These are phyloP conservation scores for Colletotrichum sp. DNA, from an alignment of 2,329 filamentous ascomycete species.

Conservation along the genomic window DNA sequence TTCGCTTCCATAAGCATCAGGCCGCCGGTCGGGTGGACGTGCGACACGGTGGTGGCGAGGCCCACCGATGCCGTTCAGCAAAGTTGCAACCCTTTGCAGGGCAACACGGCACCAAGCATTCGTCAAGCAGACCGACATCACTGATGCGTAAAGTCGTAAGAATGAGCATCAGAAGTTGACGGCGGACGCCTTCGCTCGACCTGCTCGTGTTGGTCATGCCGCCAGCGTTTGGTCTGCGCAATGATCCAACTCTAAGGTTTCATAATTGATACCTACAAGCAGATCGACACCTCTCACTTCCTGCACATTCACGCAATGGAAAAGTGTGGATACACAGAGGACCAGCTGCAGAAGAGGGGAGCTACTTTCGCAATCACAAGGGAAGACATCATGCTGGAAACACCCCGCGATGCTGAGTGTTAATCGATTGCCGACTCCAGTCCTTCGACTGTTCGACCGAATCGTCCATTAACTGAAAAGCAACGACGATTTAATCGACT, in stretches of 20 bases:
- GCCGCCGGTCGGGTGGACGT: neutral
- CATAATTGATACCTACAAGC: neutral
- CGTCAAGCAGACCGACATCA: neutral
- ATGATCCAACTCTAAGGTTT: neutral
- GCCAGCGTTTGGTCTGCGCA: neutral
- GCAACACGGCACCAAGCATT: neutral
- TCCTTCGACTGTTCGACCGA: neutral
- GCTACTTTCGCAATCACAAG: neutral
- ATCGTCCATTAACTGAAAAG: fast-evolving
- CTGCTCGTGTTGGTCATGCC: neutral
- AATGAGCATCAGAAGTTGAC: neutral
- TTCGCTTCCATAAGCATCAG: neutral
- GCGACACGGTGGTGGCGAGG: neutral
- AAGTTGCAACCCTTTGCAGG: neutral
- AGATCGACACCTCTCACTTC: neutral
- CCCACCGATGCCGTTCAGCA: neutral
- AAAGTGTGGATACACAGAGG: neutral
- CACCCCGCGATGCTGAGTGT: fast-evolving
- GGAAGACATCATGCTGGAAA: neutral
- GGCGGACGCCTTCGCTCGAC: neutral
- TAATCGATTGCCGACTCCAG: neutral
- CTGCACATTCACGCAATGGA: neutral
- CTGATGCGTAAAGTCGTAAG: neutral
- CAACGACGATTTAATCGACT: neutral
- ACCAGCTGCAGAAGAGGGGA: neutral